Evolutionary conservation across 176 grass and related monocot species (phyloP).

Genomic region (Aegilops bicornis): DNA sequence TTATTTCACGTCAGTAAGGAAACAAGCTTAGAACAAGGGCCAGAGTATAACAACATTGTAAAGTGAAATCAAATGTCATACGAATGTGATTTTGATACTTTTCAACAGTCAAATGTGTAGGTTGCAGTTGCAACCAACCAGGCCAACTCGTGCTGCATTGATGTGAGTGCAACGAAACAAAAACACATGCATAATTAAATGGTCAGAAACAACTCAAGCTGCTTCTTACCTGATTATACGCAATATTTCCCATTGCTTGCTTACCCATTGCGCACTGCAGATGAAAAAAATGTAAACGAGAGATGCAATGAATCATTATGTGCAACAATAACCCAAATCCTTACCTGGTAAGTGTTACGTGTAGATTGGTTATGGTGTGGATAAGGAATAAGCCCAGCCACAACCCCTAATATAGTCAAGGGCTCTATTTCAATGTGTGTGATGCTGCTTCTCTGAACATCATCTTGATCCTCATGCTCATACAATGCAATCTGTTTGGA

Average conservation of each 20-base stretch:
- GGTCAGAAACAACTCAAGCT: slow-evolving; percentile 12
- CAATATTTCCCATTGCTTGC: slow-evolving; percentile 97
- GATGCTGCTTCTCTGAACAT: slow-evolving; percentile 61
- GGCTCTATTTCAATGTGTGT: slow-evolving; percentile 97
- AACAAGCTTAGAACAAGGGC: slow-evolving; percentile 6
- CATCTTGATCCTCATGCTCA: slow-evolving; percentile 71
- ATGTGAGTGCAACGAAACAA: neutral
- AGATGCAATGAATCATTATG: neutral
- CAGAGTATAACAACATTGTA: neutral
- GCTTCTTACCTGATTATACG: slow-evolving; percentile 79
- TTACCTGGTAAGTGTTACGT: slow-evolving; percentile 92
- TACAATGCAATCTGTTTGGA: slow-evolving; percentile 82
- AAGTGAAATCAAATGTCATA: neutral
- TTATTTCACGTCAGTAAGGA: slow-evolving; percentile 22
- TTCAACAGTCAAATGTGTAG: neutral
- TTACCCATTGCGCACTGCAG: slow-evolving; percentile 95
- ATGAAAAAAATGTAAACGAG: neutral
- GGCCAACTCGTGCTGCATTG: neutral
- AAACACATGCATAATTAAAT: neutral
- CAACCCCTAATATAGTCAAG: slow-evolving; percentile 78
- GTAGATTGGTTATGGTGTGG: slow-evolving; percentile 97
- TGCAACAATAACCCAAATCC: neutral
- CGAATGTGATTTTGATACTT: neutral
- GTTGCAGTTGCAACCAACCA: neutral
- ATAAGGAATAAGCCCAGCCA: slow-evolving; percentile 87